A percentile compares a stretch with the other conserved stretches of the same genome.
phyloP scores from a whole-genome alignment of 2,329 filamentous ascomycete species.

The Calonectria pauciramosa region DNA sequence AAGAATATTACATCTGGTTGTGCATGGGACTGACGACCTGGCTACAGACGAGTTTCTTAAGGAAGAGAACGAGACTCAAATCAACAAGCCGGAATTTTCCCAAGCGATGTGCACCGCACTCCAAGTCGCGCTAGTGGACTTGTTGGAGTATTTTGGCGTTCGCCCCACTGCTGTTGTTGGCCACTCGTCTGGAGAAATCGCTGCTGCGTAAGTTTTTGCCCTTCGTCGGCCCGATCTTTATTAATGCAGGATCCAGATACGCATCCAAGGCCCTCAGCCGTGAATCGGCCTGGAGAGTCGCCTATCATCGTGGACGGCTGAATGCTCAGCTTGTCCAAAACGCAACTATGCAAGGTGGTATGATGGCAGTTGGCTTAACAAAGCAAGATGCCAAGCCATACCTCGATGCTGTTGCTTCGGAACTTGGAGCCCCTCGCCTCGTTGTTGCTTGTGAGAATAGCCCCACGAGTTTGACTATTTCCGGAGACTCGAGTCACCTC shows the following conservation, averaged over 20 bases:
- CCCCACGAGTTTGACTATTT: conserved; percentile 28
- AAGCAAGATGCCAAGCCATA: conserved; percentile 36
- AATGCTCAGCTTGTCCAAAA: conserved; percentile 6
- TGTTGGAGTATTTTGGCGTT: conserved; percentile 49
- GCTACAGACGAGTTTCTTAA: neutral
- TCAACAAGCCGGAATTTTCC: conserved; percentile 56
- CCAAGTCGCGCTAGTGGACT: conserved; percentile 61
- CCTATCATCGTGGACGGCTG: conserved; percentile 51
- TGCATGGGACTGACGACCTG: neutral
- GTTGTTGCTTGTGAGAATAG: conserved; percentile 32
- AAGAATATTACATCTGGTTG: neutral
- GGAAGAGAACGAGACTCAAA: neutral
- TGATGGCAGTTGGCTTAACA: conserved; percentile 51
- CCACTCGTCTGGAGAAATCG: conserved; percentile 57
- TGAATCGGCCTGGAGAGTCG: conserved; percentile 49
- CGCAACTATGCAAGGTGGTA: conserved; percentile 38
- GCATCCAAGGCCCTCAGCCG: conserved; percentile 40
- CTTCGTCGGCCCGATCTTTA: neutral
- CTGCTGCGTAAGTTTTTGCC: conserved; percentile 52
- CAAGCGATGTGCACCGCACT: conserved; percentile 68
- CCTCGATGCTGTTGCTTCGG: conserved; percentile 25
- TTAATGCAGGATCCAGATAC: neutral
- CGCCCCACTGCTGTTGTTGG: conserved; percentile 50
- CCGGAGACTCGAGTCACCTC: conserved; percentile 23
- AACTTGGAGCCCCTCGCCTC: neutral